These are phyloP conservation scores for Hebeloma cylindrosporum DNA, from an alignment of 768 basidiomycete species.

Conservation along the genomic window DNA sequence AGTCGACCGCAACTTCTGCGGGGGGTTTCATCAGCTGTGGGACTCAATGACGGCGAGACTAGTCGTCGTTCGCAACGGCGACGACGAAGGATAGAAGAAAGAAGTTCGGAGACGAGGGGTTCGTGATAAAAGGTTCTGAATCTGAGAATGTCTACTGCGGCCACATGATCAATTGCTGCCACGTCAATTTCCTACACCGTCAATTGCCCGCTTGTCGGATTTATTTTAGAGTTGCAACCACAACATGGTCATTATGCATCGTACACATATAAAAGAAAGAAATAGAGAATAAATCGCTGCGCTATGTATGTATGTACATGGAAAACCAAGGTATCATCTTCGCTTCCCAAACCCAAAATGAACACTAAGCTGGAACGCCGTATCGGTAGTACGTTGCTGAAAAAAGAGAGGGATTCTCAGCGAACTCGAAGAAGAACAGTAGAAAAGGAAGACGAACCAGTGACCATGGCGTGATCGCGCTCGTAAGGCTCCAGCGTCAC, in stretches of 20 bases:
- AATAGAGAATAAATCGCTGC: slow-evolving; percentile 9
- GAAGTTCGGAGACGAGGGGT: slow-evolving; percentile 4
- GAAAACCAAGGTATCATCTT: slow-evolving; percentile 18
- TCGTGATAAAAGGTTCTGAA: slow-evolving; percentile 5
- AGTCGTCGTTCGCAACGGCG: slow-evolving; percentile 16
- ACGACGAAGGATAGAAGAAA: slow-evolving; percentile 5
- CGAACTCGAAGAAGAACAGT: slow-evolving; percentile 3
- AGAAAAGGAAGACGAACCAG: slow-evolving; percentile 47
- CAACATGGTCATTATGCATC: slow-evolving; percentile 18
- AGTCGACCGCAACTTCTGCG: slow-evolving; percentile 70
- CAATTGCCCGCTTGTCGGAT: slow-evolving; percentile 7
- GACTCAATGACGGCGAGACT: slow-evolving; percentile 15
- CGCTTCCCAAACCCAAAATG: slow-evolving; percentile 7
- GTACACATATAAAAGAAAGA: slow-evolving; percentile 18
- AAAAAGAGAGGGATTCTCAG: slow-evolving; percentile 3
- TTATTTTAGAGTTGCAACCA: slow-evolving; percentile 7
- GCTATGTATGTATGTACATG: slow-evolving; percentile 20
- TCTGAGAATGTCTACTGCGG: slow-evolving; percentile 4
- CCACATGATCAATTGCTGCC: slow-evolving; percentile 32
- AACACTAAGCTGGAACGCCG: slow-evolving; percentile 12
- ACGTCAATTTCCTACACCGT: slow-evolving; percentile 27
- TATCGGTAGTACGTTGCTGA: slow-evolving; percentile 8
- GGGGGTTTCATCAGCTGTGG: slow-evolving; percentile 46
- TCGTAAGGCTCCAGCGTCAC: slow-evolving; percentile 94
- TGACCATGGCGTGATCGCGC: slow-evolving; percentile 88